Base-by-base conservation (phyloP, 2,329 filamentous ascomycete species). In the Penicillium olsonii region DNA sequence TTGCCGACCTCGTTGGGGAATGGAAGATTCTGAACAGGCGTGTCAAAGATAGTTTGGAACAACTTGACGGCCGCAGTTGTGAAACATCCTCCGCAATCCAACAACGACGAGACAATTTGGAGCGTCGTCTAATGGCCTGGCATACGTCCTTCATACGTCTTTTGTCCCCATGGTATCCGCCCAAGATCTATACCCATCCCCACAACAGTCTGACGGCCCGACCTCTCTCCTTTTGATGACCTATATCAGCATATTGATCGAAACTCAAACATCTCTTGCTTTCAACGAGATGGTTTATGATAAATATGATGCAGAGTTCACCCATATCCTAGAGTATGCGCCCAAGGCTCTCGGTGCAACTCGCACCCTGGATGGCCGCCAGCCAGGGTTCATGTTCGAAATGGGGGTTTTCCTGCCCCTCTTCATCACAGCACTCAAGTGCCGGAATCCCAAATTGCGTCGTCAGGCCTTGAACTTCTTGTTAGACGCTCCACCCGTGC, bases 391-490 rank as follows among this genome's bases (percentile, higher is more conserved):
- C 35, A 53, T 43, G 40, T 58, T 60, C 10, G 57, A 60, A 31
- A 53, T 50, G 40, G 55, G 57, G 5, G 47, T 60, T 3, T 60
- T 57, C 19, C 53, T 60, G 15, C 55, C 57, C 10, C 53, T 55
- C 7, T 58, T 58, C 20, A 56, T 60, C 24, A 55, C 57, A 5
- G 51, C 48, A 2, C 53, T 58, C 11, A 58, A 56, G 29, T 58
- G 51, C 19, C 50, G 50, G 2, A 43, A 46, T 11, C 55, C 55
- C 19, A 27, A 43, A n/a, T 5, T 55, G 8, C 57, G 55, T 19
- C 51, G 55, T 12, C 47, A 38, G 12, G 57, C 53, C 5, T 42
- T 60, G 14, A 37, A 10, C 6, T 44, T 50, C n/a, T 34, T 57
- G 3, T 26, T 39, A 19, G 45, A 58, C 20, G 51, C 55, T 3